A percentile compares a stretch with the other conserved stretches of the same genome.
Conservation (phyloP, 2,329 filamentous ascomycete genomes). For the Epichloe festucae region DNA sequence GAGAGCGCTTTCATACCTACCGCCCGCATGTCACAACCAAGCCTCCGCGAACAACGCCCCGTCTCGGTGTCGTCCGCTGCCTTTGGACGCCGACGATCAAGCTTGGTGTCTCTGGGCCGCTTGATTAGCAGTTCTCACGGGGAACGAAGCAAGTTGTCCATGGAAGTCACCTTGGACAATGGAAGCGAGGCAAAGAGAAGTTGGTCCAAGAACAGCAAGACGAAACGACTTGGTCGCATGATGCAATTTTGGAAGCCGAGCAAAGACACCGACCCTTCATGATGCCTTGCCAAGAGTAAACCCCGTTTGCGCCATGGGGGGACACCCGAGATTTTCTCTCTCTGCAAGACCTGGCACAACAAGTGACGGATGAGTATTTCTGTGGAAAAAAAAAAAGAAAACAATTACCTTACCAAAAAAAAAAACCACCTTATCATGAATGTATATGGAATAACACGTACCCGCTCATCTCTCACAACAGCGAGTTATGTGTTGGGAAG, state of each 20-base stretch:
- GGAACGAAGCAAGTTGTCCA: slow-evolving; percentile 61
- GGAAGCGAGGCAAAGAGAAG: slow-evolving; percentile 40
- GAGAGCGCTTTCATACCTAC: slow-evolving; percentile 42
- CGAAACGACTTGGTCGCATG: slow-evolving; percentile 58
- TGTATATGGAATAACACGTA: slow-evolving; percentile 26
- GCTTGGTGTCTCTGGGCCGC: slow-evolving; percentile 63
- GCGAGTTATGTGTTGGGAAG: background rate
- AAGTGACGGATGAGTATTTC: background rate
- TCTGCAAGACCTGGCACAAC: background rate
- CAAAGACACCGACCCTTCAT: slow-evolving; percentile 24
- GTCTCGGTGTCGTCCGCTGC: slow-evolving; percentile 48
- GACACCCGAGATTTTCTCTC: background rate
- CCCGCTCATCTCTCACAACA: slow-evolving; percentile 12
- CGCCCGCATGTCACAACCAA: slow-evolving; percentile 34
- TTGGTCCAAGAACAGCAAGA: slow-evolving; percentile 47
- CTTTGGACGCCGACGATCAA: slow-evolving; percentile 59
- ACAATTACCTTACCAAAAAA: background rate
- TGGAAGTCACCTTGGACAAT: slow-evolving; percentile 46
- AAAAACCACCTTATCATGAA: slow-evolving; percentile 11
- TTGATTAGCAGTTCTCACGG: slow-evolving; percentile 64
- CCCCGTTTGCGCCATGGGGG: background rate
- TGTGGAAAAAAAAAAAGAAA: background rate
- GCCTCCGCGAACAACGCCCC: slow-evolving; percentile 42
- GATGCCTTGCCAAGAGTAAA: slow-evolving; percentile 1
- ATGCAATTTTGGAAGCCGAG: slow-evolving; percentile 68